These are phyloP conservation scores for Pistacia vera DNA, from an alignment of 345 rosid species.

Conservation along the genomic window DNA sequence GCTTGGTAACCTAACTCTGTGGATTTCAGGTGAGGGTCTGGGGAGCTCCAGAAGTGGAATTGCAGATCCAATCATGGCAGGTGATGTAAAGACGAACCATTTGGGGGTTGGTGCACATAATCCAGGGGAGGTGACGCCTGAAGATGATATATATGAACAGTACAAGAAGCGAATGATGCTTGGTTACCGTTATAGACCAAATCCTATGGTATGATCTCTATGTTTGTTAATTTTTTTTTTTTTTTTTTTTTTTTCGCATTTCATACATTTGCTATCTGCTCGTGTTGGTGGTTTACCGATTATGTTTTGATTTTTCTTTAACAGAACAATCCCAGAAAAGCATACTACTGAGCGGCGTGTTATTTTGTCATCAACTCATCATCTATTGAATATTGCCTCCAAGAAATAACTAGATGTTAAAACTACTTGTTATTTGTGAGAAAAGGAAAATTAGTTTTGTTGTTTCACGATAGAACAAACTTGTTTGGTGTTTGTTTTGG, in stretches of 20 bases:
- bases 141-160: conserved; percentile 98
- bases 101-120: conserved; percentile 95
- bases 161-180: conserved; percentile 99
- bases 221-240: neutral
- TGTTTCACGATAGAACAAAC: neutral
- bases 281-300: neutral
- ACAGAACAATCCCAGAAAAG: conserved; percentile 76
- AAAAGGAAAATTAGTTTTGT: neutral
- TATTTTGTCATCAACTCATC: neutral
- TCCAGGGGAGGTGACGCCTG: conserved; percentile 90
- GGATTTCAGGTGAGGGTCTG: conserved; percentile 89
- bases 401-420: neutral
- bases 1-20: neutral
- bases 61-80: conserved; percentile 91
- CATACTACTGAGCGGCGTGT: conserved; percentile 48
- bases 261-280: neutral
- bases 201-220: conserved; percentile 70
- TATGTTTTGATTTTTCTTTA: neutral
- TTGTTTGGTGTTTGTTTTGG: neutral
- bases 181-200: conserved; percentile 92
- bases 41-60: conserved; percentile 92
- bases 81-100: conserved; percentile 79
- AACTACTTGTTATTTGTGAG: conserved; percentile 3
- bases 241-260: neutral
- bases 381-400: neutral